These are phyloP conservation scores for Thelephora aurantiotincta DNA, from an alignment of 768 basidiomycete genomes.

Conservation along the genomic window DNA sequence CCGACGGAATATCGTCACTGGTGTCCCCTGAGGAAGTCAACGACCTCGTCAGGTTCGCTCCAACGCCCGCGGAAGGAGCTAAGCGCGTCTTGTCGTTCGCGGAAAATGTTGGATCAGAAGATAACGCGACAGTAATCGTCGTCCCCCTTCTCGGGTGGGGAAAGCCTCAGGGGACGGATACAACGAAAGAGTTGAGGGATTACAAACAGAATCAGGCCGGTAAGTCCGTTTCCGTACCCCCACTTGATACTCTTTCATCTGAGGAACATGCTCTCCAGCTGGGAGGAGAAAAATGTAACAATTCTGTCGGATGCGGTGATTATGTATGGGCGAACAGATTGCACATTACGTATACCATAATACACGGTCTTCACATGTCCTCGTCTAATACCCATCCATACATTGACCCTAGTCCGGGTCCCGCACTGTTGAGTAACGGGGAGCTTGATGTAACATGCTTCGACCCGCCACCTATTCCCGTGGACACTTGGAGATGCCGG, in stretches of 20 bases:
- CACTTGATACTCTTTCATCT: not conserved
- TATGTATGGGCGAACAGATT: too few species aligned
- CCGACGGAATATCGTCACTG: slow-evolving; percentile 85
- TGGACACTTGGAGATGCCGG: too few species aligned
- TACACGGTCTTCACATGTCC: too few species aligned
- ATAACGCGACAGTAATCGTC: slow-evolving; percentile 86
- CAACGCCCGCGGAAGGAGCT: slow-evolving; percentile 70
- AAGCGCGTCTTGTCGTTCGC: slow-evolving; percentile 72
- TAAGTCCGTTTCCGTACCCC: not conserved
- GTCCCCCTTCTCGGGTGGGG: slow-evolving; percentile 92
- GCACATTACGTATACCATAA: too few species aligned
- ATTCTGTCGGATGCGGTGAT: too few species aligned
- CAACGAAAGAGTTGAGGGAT: slow-evolving; percentile 69
- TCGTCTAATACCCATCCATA: too few species aligned
- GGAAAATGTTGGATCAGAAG: slow-evolving; percentile 77
- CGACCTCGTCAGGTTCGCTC: slow-evolving; percentile 66
- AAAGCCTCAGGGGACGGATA: slow-evolving; percentile 62
- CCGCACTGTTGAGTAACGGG: too few species aligned
- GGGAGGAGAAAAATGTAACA: not conserved
- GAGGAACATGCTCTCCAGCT: not conserved
- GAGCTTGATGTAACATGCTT: too few species aligned
- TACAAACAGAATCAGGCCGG: slow-evolving; percentile 46
- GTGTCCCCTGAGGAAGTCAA: slow-evolving; percentile 91
- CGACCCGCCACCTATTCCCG: too few species aligned
- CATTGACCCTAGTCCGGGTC: too few species aligned